These are phyloP conservation scores for Diaporthe batatas DNA, from an alignment of 2,329 filamentous ascomycete genomes.

Conservation along the genomic window DNA sequence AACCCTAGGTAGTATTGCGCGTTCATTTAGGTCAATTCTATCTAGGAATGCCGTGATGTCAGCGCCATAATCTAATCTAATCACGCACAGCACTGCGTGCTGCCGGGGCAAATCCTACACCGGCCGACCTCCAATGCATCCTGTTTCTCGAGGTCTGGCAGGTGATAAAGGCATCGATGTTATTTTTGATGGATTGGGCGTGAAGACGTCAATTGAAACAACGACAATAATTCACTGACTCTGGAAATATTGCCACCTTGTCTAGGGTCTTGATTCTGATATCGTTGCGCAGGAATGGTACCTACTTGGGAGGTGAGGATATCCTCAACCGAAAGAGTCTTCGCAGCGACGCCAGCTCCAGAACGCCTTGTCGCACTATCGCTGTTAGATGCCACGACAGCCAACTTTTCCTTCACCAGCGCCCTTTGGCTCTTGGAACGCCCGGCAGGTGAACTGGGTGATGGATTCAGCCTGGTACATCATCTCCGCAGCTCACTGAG, in stretches of 20 bases:
- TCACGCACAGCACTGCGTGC: background rate
- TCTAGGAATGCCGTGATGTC: background rate
- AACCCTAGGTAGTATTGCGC: background rate
- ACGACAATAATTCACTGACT: background rate
- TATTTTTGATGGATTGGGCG: background rate
- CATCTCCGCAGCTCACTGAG: constrained; percentile 14
- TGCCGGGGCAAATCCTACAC: background rate
- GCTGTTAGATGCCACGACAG: constrained; percentile 14
- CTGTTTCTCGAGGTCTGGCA: constrained; percentile 7
- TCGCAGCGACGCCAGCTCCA: background rate
- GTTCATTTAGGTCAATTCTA: background rate
- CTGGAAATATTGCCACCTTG: background rate
- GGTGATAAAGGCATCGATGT: background rate
- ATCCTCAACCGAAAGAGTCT: constrained; percentile 1
- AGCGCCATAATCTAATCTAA: background rate
- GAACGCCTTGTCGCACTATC: background rate
- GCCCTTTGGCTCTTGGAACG: constrained; percentile 15
- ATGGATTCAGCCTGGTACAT: background rate
- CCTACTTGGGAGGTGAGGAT: constrained; percentile 1
- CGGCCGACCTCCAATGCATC: background rate
- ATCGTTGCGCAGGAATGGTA: background rate
- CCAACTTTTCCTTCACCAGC: constrained; percentile 16
- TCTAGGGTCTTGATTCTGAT: constrained; percentile 2
- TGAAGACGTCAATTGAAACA: background rate
- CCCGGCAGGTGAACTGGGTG: background rate